phyloP scores from a whole-genome alignment of 805 yeast species.

The Lachancea sp. region DNA sequence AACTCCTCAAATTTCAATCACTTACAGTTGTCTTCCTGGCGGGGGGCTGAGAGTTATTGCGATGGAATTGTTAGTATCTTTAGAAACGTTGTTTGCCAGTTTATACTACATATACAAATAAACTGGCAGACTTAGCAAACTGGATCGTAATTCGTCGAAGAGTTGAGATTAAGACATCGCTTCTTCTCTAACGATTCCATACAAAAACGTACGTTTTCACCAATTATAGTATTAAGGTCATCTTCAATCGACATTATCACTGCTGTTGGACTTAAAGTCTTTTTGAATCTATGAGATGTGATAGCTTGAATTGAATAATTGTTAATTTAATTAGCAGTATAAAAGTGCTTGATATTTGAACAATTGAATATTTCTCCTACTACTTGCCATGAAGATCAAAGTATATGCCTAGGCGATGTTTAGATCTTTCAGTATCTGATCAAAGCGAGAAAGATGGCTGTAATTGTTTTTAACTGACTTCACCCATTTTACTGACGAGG shows the following conservation, averaged over 20 bases:
- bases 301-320: background rate
- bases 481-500: constrained; percentile 30
- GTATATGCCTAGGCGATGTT: background rate
- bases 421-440: constrained; percentile 18
- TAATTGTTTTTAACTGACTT: constrained; percentile 18
- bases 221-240: constrained; percentile 15
- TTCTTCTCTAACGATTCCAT: background rate
- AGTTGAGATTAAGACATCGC: too few relatives aligned
- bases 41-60: too few relatives aligned
- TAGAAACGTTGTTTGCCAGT: too few relatives aligned
- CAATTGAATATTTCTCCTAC: too few relatives aligned
- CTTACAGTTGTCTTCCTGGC: constrained; percentile 10
- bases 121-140: too few relatives aligned
- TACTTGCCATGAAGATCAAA: too few relatives aligned
- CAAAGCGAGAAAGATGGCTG: constrained; percentile 19
- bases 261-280: background rate
- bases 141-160: too few relatives aligned
- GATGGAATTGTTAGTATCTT: too few relatives aligned
- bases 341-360: too few relatives aligned
- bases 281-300: background rate
- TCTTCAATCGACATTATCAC: constrained; percentile 16
- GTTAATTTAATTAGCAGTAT: background rate
- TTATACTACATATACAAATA: too few relatives aligned
- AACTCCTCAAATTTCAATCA: constrained; percentile 1
- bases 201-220: constrained; percentile 15